phyloP scores from a whole-genome alignment of 768 basidiomycete species.

The Phylloporus sp. region DNA sequence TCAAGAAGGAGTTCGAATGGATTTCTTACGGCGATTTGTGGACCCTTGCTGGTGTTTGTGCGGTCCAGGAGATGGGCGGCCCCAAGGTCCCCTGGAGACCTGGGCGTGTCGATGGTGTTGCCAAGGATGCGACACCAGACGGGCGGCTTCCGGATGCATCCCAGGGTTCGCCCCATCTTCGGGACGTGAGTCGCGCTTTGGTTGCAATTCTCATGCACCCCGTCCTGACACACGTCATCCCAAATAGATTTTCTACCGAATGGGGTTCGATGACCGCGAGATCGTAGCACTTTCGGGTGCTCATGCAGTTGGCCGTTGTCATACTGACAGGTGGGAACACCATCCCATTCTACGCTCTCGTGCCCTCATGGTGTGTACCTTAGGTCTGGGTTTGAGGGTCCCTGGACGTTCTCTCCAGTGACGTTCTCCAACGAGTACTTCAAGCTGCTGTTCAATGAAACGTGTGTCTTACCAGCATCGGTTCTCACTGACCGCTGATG shows the following conservation, averaged over 20 bases:
- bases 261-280: conserved; percentile 95
- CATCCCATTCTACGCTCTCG: background rate
- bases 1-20: conserved; percentile 88
- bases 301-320: conserved; percentile 95
- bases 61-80: conserved; percentile 90
- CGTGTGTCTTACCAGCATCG: conserved; percentile 36
- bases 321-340: conserved; percentile 59
- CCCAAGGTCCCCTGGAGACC: conserved; percentile 93
- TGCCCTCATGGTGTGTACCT: background rate
- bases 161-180: conserved; percentile 80
- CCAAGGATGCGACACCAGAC: conserved; percentile 72
- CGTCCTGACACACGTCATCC: background rate
- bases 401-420: conserved; percentile 94
- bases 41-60: conserved; percentile 92
- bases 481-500: background rate
- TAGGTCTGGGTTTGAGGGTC: conserved; percentile 79
- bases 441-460: conserved; percentile 84
- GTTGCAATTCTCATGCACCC: background rate
- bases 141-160: conserved; percentile 87
- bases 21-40: conserved; percentile 96
- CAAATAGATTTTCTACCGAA: conserved; percentile 62
- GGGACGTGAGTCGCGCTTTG: conserved; percentile 48
- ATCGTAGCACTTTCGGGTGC: conserved; percentile 94
- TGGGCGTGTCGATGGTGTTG: conserved; percentile 86
- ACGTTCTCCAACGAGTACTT: conserved; percentile 85